These are phyloP conservation scores for Aspergillus novoparasiticus DNA, from an alignment of 2,329 filamentous ascomycete genomes.

Conservation along the genomic window DNA sequence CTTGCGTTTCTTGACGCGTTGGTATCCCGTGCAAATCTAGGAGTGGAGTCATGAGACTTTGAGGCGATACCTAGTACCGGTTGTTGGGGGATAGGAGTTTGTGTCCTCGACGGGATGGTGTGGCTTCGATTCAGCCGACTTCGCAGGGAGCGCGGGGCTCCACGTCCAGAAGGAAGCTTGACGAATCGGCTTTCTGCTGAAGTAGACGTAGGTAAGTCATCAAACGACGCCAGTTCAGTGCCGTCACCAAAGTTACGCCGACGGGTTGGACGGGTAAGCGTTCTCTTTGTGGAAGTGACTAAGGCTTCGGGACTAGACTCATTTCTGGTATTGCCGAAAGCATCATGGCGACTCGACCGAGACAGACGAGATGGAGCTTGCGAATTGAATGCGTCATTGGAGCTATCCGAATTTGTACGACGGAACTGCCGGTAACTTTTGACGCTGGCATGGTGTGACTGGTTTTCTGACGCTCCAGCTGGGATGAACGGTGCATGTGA, in stretches of 20 bases:
- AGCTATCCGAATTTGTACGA: slow-evolving; percentile 79
- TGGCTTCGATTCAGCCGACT: slow-evolving; percentile 52
- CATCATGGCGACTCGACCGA: slow-evolving; percentile 49
- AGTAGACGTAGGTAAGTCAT: slow-evolving; percentile 88
- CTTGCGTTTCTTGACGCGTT: slow-evolving; percentile 67
- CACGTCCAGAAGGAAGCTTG: slow-evolving; percentile 73
- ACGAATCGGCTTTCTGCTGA: slow-evolving; percentile 79
- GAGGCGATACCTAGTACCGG: slow-evolving; percentile 61
- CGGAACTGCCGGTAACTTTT: slow-evolving; percentile 73
- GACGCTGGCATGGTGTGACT: slow-evolving; percentile 75
- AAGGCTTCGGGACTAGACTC: slow-evolving; percentile 55
- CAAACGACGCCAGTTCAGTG: slow-evolving; percentile 87
- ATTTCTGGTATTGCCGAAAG: slow-evolving; percentile 48
- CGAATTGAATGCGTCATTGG: slow-evolving; percentile 48
- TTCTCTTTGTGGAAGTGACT: slow-evolving; percentile 63
- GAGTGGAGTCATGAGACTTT: slow-evolving; percentile 53
- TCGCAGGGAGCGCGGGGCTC: slow-evolving; percentile 65
- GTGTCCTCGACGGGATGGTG: slow-evolving; percentile 31
- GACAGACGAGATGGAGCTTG: slow-evolving; percentile 46
- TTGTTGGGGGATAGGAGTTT: slow-evolving; percentile 51
- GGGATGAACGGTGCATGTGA: slow-evolving; percentile 75
- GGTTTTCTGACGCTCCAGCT: slow-evolving; percentile 70
- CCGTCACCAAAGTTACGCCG: slow-evolving; percentile 84
- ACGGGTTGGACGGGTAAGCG: slow-evolving; percentile 72
- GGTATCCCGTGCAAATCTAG: slow-evolving; percentile 68